Conservation (phyloP, 495 filamentous ascomycete genomes). For the Neurospora tetraspora region DNA sequence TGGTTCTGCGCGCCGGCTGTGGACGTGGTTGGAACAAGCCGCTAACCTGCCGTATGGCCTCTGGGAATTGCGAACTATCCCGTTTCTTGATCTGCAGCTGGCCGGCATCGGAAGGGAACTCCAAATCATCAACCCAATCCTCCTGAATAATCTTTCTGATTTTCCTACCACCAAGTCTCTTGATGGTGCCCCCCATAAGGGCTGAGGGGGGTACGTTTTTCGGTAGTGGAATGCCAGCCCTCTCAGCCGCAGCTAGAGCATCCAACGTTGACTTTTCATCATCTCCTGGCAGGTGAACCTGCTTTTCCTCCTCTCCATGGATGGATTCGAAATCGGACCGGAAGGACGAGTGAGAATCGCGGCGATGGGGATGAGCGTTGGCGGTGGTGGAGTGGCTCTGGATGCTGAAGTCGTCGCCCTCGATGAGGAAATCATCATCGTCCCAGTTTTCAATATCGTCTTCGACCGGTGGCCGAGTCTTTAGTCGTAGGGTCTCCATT, state of each 20-base stretch:
- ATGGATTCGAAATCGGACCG: conserved; percentile 71
- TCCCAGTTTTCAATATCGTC: conserved; percentile 77
- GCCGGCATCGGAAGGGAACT: conserved; percentile 55
- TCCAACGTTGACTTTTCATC: conserved; percentile 71
- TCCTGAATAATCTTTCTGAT: conserved; percentile 67
- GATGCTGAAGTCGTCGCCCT: conserved; percentile 59
- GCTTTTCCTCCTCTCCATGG: conserved; percentile 74
- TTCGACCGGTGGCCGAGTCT: conserved; percentile 43
- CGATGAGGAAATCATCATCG: conserved; percentile 72
- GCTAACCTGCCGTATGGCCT: conserved; percentile 55
- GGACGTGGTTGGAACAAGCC: conserved; percentile 34
- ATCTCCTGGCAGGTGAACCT: conserved; percentile 65
- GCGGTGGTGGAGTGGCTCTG: conserved; percentile 53
- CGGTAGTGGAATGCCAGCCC: conserved; percentile 87
- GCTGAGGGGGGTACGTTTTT: conserved; percentile 87
- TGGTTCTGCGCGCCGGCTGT: conserved; percentile 9
- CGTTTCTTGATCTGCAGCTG: conserved; percentile 54
- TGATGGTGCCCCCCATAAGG: conserved; percentile 87
- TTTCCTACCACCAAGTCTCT: conserved; percentile 75
- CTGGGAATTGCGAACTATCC: conserved; percentile 53
- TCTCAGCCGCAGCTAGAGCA: conserved; percentile 76
- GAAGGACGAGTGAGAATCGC: conserved; percentile 70
- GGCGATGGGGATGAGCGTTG: conserved; percentile 42
- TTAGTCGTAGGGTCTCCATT: conserved; percentile 52
- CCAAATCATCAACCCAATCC: conserved; percentile 88